Base-by-base conservation (phyloP, 345 rosid genomes). In the Brassica nigra region DNA sequence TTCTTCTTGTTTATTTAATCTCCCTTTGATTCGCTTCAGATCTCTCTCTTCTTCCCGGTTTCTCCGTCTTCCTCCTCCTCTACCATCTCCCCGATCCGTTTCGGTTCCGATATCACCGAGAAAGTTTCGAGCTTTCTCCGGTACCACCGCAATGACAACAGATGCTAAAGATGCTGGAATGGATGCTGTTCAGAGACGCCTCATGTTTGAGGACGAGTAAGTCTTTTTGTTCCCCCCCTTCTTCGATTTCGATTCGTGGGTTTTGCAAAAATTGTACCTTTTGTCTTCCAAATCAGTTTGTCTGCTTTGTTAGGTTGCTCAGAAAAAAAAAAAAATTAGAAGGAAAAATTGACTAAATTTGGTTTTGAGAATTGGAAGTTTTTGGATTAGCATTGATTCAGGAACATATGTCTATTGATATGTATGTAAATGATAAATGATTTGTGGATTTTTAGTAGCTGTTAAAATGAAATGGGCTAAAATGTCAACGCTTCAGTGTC, bases 121-220 rank as follows among this genome's bases (percentile, higher is more conserved):
- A 81, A 82, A 71, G 23, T 82, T 65, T 28, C 79, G 66, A 52
- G 71, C 71, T 77, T 52, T 73, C 68, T 62, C 71, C 18, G 2
- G 49, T 29, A 4, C 27, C 27, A 23, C 76, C 47, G 18, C 77
- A 66, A n/a, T 85, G 92, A 82, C 88, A 90, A 83, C 88, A 85
- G 90, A 78, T 10, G 84, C 85, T 70, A 81, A 84, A 74, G 79
- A 93, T 73, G 88, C 89, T 61, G 92, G 89, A 78, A 95, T 95
- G 98, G 98, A 95, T 83, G 99, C 96, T 62, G 99, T 95, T 79
- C 99, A 95, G 86, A 82, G 97, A 39, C 99, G 99, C 82, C 98
- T 91, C 86, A 95, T 95, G 99, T 93, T 93, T 33, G 98, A 93
- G 36, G 99, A 95, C 77, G 95, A 95, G 99, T 85, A 78, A 33